phyloP scores from a whole-genome alignment of 2,329 filamentous ascomycete species.

The Botrytis tulipae region DNA sequence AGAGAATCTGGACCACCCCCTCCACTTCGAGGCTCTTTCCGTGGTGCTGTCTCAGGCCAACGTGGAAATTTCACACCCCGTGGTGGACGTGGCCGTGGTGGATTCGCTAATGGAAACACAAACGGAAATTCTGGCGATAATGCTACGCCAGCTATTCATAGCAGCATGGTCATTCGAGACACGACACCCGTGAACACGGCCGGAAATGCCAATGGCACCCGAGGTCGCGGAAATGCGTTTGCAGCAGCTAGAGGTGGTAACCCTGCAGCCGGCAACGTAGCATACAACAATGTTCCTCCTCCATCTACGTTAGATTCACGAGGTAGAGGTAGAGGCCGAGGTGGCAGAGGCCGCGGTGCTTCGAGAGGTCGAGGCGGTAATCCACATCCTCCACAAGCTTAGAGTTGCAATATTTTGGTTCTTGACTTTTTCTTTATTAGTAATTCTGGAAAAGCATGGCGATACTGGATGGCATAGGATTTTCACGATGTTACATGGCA shows the following conservation, averaged over 20 bases:
- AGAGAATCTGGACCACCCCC: constrained; percentile 55
- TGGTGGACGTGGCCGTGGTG: constrained; percentile 40
- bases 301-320: constrained; percentile 54
- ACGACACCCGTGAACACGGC: constrained; percentile 25
- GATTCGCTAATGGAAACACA: constrained; percentile 24
- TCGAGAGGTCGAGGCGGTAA: constrained; percentile 31
- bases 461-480: constrained; percentile 3
- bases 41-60: constrained; percentile 47
- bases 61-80: constrained; percentile 18
- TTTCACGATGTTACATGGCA: background rate
- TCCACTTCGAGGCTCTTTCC: constrained; percentile 56
- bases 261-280: constrained; percentile 30
- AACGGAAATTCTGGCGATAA: constrained; percentile 26
- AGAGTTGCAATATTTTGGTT: constrained; percentile 5
- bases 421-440: background rate
- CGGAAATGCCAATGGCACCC: constrained; percentile 24
- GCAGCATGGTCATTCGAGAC: constrained; percentile 31
- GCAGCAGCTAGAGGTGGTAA: constrained; percentile 31
- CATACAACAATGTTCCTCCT: constrained; percentile 59
- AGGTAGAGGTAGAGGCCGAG: constrained; percentile 40
- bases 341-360: constrained; percentile 32
- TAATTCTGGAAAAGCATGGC: constrained; percentile 9
- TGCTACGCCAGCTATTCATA: constrained; percentile 32
- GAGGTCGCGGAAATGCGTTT: constrained; percentile 28
- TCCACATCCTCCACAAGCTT: constrained; percentile 18